Conservation (phyloP, 2,329 filamentous ascomycete species). For the Claviceps africana region DNA sequence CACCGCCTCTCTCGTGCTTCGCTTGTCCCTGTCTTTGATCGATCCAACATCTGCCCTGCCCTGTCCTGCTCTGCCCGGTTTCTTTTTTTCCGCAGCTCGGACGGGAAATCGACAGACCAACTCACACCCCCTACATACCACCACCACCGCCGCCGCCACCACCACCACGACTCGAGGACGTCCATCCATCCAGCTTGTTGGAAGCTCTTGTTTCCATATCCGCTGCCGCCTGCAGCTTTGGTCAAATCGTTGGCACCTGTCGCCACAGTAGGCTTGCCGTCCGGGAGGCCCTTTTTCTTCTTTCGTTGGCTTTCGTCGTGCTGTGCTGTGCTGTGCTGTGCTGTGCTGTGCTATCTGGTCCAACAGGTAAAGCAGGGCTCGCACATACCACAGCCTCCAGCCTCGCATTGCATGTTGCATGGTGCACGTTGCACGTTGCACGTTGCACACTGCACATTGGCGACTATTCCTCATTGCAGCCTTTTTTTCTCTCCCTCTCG, state of each 20-base stretch:
- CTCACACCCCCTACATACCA: neutral
- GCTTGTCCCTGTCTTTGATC: neutral
- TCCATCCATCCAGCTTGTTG: neutral
- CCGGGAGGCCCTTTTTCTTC: neutral
- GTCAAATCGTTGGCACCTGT: neutral
- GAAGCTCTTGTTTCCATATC: neutral
- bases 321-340: no score
- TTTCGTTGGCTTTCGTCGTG: neutral
- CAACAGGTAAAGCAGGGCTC: neutral
- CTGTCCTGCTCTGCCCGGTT: neutral
- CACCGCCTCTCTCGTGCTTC: neutral
- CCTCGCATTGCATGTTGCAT: neutral
- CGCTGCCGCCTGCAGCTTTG: conserved; percentile 1
- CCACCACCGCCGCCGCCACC: neutral
- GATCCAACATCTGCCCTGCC: neutral
- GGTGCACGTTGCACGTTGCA: neutral
- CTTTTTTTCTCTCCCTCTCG: neutral
- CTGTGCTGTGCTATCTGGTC: neutral
- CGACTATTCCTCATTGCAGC: neutral
- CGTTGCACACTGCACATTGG: neutral
- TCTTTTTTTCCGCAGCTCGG: neutral
- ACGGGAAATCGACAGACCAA: neutral
- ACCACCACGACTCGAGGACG: neutral
- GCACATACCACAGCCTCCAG: neutral
- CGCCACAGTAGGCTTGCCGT: neutral